Evolutionary conservation across 805 yeast species (phyloP).

Genomic region (Hanseniaspora singularis): DNA sequence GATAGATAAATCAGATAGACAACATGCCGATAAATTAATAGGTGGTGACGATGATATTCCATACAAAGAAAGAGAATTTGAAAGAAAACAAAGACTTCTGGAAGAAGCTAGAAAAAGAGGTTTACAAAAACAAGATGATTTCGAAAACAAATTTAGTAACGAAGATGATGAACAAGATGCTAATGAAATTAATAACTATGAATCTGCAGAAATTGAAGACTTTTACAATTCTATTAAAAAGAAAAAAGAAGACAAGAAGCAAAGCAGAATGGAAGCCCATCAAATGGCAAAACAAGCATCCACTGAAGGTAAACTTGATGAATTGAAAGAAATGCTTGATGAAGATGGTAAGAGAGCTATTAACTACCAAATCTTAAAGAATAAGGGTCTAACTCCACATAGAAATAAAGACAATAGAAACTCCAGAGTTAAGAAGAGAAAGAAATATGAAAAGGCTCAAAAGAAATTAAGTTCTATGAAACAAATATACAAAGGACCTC

Average conservation of each 20-base stretch:
- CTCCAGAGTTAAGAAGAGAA: conserved; percentile 96
- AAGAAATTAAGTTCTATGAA: conserved; percentile 85
- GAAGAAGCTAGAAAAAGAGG: conserved; percentile 89
- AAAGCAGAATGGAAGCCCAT: conserved; percentile 51
- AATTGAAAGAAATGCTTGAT: conserved; percentile 50
- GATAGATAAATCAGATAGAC: conserved; percentile 71
- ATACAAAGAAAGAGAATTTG: conserved; percentile 77
- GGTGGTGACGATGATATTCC: conserved; percentile 87
- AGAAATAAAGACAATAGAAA: conserved; percentile 90
- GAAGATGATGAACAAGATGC: conserved; percentile 5
- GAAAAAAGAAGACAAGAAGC: conserved; percentile 38
- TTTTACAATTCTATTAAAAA: conserved; percentile 48
- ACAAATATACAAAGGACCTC: conserved; percentile 66
- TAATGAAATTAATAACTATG: conserved; percentile 29
- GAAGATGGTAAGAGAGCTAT: conserved; percentile 87
- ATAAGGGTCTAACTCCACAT: conserved; percentile 89
- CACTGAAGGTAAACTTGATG: conserved; percentile 70
- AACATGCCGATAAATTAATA: conserved; percentile 40
- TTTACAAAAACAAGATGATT: conserved; percentile 35
- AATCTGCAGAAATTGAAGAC: conserved; percentile 40
- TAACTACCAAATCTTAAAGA: conserved; percentile 87
- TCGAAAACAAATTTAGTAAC: conserved; percentile 39
- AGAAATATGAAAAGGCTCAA: conserved; percentile 86
- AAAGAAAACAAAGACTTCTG: conserved; percentile 73
- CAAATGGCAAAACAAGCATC: conserved; percentile 63